Evolutionary conservation across 129 eudicot species (phyloP).

Genomic region (Centrapalus pauciflorus): DNA sequence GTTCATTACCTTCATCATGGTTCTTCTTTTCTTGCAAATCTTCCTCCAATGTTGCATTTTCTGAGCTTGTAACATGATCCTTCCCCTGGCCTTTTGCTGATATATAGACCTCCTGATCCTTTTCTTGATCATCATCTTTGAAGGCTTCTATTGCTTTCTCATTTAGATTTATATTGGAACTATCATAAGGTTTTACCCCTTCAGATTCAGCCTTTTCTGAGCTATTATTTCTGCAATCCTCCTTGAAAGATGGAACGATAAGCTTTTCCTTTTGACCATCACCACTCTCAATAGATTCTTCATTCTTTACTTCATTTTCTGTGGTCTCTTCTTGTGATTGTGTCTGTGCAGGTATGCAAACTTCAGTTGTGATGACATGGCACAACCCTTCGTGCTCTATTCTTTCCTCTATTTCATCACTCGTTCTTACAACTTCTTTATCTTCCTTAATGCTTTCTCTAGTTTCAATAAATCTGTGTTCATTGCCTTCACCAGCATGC

Average conservation of each 20-base stretch:
- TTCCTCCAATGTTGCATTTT: not conserved
- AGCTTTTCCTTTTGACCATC: not conserved
- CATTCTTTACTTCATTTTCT: not conserved
- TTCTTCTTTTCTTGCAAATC: not conserved
- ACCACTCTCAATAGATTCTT: not conserved
- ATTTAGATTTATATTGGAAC: not conserved
- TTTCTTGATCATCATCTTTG: slow-evolving; percentile 13
- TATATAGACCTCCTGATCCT: not conserved
- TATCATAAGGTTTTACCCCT: not conserved
- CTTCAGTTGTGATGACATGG: not conserved
- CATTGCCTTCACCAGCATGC: not conserved
- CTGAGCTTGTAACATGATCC: not conserved
- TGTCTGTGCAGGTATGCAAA: not conserved
- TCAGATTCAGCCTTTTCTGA: not conserved
- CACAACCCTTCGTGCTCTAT: not conserved
- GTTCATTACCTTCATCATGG: not conserved
- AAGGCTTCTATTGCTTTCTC: not conserved
- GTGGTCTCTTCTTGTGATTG: not conserved
- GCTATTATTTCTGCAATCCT: not conserved
- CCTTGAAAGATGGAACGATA: no score
- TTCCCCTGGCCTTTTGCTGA: not conserved
- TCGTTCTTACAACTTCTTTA: not conserved
- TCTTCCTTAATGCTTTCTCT: not conserved
- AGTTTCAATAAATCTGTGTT: not conserved
- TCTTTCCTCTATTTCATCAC: not conserved